Evolutionary conservation across 495 filamentous ascomycete species (phyloP).

Genomic region (Aspergillus cavernicola): DNA sequence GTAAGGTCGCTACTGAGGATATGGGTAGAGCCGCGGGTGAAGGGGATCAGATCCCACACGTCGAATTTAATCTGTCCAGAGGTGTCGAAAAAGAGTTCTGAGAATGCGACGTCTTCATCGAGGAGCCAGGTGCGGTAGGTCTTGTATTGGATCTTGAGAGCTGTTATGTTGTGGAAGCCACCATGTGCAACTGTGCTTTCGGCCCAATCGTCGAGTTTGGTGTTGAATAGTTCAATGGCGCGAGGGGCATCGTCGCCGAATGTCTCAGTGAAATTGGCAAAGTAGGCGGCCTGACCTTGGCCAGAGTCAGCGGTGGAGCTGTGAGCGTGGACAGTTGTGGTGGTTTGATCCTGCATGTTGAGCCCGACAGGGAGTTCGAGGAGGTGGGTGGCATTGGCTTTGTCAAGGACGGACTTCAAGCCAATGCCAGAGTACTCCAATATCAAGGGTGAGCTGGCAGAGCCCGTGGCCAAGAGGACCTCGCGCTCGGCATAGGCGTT

Average conservation of each 20-base stretch:
- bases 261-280: constrained; percentile 26
- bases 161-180: constrained; percentile 27
- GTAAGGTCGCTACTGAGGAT: constrained; percentile 33
- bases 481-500: constrained; percentile 40
- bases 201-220: constrained; percentile 26
- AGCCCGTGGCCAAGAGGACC: constrained; percentile 53
- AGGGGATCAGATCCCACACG: constrained; percentile 42
- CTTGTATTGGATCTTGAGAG: constrained; percentile 24
- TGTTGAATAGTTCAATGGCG: constrained; percentile 17
- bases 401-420: constrained; percentile 31
- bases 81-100: constrained; percentile 27
- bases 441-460: constrained; percentile 52
- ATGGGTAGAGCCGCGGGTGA: constrained; percentile 51
- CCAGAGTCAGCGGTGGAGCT: constrained; percentile 6
- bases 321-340: constrained; percentile 19
- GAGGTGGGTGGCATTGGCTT: constrained; percentile 45
- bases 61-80: constrained; percentile 36
- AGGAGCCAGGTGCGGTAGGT: constrained; percentile 30
- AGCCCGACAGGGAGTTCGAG: constrained; percentile 51
- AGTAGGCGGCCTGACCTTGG: constrained; percentile 28
- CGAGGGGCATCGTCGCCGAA: constrained; percentile 20
- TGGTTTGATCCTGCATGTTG: constrained; percentile 44
- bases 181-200: constrained; percentile 22
- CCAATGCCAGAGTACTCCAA: constrained; percentile 45
- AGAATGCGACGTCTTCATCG: constrained; percentile 23